Evolutionary conservation across 768 basidiomycete genomes (phyloP), one percentile per base, ranked within the genome.

Genomic region (Lentinus tigrinus): DNA sequence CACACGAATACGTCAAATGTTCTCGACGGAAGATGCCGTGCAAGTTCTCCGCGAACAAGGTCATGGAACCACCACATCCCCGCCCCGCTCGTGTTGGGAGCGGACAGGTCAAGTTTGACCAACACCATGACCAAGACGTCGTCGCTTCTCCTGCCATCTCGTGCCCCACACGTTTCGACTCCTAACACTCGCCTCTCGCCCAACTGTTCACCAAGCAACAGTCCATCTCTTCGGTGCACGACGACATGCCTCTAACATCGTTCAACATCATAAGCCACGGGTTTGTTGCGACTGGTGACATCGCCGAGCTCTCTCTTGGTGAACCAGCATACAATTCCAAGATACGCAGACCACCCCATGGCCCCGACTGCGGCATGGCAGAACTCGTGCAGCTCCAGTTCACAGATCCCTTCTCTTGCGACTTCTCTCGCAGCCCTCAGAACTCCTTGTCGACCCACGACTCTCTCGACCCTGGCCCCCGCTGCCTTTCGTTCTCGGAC

Each of bases 241-340:
- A 17, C 13, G 17, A 3, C 43, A 42, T 21, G 16, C 26, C 23
- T n/a, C 8, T 10, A 14, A 16, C 17, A 4, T n/a, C 28, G 26
- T 48, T n/a, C 36, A 27, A 39, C n/a, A 24, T 37, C 16, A 13
- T 11, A 28, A 24, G 17, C n/a, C 44, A 54, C 14, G 31, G 31
- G 10, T 63, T 56, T 49, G 44, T 63, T 1, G 50, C 58, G 2
- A 63, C 58, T 7, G 46, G 31, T 14, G 56, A 60, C 8, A 64
- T 64, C 19, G 60, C 63, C 4, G 56, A 52, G 1, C 28, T 64
- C 16, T 57, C 58, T 36, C 48, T 64, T 13, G 56, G 54, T 8
- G 43, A 44, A 13, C 27, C 55, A 1, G 48, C 28, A 10, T 17
- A 37, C 10, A 13, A 21, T 26, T 46, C 28, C 10, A 23, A 61